phyloP scores from a whole-genome alignment of 192 early-diverging fungal species.

The Glomus cerebriforme region DNA sequence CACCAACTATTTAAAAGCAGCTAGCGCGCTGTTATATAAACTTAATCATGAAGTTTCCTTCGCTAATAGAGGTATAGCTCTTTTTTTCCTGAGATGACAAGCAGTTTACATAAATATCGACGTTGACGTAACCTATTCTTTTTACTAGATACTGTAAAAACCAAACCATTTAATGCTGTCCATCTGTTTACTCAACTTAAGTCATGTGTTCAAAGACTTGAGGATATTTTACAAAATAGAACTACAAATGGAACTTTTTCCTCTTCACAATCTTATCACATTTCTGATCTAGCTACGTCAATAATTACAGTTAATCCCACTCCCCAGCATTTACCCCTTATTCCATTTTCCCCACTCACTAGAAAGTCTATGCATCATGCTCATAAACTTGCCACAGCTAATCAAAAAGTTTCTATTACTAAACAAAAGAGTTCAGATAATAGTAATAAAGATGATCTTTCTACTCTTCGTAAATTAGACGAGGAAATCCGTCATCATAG shows the following conservation, averaged over 20 bases:
- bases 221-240: constrained; percentile 25
- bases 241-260: constrained; percentile 5
- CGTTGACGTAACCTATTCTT: background rate
- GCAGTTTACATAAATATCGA: background rate
- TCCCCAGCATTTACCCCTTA: constrained; percentile 44
- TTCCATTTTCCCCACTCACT: constrained; percentile 59
- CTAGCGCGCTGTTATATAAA: constrained; percentile 14
- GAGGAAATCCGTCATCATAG: constrained; percentile 48
- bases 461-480: constrained; percentile 37
- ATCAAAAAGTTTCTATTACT: constrained; percentile 32
- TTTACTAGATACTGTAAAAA: constrained; percentile 18
- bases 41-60: constrained; percentile 19
- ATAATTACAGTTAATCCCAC: background rate
- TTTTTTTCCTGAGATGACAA: background rate
- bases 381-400: constrained; percentile 37
- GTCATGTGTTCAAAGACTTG: constrained; percentile 8
- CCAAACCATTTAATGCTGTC: constrained; percentile 1
- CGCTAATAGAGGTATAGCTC: background rate
- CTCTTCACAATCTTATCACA: background rate
- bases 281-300: constrained; percentile 5
- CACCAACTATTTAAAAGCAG: constrained; percentile 17
- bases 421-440: constrained; percentile 19
- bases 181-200: constrained; percentile 19
- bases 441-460: constrained; percentile 12
- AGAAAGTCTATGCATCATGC: constrained; percentile 39